A percentile compares a stretch with the other conserved stretches of the same genome.
These are phyloP conservation scores for Podila horticola DNA, from an alignment of 192 early-diverging fungal species.

Conservation along the genomic window DNA sequence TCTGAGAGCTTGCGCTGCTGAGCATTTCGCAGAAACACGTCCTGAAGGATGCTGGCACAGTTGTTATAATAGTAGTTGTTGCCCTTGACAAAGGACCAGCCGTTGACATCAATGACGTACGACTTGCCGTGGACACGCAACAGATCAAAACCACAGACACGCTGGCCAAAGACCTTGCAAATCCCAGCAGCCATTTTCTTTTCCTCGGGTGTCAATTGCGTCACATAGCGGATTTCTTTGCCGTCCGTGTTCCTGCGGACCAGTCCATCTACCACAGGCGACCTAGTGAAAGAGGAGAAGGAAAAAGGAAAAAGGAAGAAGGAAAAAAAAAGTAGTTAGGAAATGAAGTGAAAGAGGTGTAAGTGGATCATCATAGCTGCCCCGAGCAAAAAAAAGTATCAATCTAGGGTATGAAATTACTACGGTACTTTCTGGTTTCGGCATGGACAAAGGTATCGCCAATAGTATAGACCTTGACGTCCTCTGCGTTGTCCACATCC, in stretches of 20 bases:
- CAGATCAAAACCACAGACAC: conserved; percentile 95
- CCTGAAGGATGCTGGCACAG: conserved; percentile 78
- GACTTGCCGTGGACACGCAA: conserved; percentile 84
- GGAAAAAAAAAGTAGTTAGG: neutral
- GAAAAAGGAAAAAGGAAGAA: conserved; percentile 8
- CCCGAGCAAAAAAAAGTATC: too few species aligned
- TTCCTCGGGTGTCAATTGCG: conserved; percentile 82
- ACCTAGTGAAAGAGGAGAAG: conserved; percentile 55
- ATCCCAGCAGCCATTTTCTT: conserved; percentile 79
- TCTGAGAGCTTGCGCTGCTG: conserved; percentile 65
- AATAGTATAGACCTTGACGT: conserved; percentile 98
- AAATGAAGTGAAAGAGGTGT: neutral
- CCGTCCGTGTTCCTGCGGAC: conserved; percentile 96
- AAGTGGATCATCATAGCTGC: neutral
- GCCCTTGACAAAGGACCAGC: conserved; percentile 99
- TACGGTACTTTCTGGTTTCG: conserved; percentile 88
- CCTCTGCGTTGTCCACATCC: conserved; percentile 93
- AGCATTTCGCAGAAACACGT: conserved; percentile 80
- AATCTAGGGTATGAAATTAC: neutral
- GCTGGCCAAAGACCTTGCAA: conserved; percentile 88
- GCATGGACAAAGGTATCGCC: conserved; percentile 91
- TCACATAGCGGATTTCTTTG: conserved; percentile 96
- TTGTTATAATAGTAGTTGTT: conserved; percentile 93
- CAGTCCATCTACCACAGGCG: conserved; percentile 94
- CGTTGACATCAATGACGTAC: conserved; percentile 98